Conservation (phyloP, 768 basidiomycete genomes). For the Chlorophyllum brunneum region DNA sequence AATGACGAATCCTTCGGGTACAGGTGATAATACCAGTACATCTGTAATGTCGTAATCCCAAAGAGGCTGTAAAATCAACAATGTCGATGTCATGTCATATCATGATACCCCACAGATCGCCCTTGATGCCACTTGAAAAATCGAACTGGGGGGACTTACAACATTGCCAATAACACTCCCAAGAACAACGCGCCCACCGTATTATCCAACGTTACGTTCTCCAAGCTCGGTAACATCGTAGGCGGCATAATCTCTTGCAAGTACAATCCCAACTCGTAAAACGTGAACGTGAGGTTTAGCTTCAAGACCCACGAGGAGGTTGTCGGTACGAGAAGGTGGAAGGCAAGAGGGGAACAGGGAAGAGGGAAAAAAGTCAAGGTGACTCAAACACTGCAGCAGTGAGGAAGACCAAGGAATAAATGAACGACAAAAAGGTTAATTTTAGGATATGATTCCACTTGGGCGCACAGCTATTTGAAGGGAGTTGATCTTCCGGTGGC, state of each 20-base stretch:
- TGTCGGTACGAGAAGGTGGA: neutral
- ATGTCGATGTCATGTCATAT: neutral
- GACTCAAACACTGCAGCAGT: neutral
- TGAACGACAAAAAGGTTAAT: neutral
- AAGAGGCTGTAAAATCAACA: conserved; percentile 26
- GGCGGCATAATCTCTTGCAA: conserved; percentile 16
- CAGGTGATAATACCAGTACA: conserved; percentile 37
- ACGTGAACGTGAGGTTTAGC: neutral
- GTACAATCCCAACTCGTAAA: neutral
- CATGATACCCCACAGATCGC: neutral
- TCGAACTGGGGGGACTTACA: conserved; percentile 22
- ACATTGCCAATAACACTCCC: conserved; percentile 29
- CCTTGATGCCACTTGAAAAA: neutral
- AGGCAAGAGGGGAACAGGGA: neutral
- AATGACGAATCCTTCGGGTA: conserved; percentile 31
- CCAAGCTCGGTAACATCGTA: conserved; percentile 21
- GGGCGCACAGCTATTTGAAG: conserved; percentile 13
- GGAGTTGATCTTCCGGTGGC: conserved; percentile 4
- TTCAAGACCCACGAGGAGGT: neutral
- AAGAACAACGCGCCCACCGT: conserved; percentile 35
- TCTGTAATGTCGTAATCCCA: conserved; percentile 35
- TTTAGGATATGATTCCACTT: neutral
- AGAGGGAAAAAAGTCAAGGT: conserved; percentile 1
- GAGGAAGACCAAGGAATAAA: neutral
- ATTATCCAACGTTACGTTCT: conserved; percentile 31